Evolutionary conservation across 345 rosid species (phyloP), one percentile per base, ranked within the genome.

Genomic region (Psidium guajava): DNA sequence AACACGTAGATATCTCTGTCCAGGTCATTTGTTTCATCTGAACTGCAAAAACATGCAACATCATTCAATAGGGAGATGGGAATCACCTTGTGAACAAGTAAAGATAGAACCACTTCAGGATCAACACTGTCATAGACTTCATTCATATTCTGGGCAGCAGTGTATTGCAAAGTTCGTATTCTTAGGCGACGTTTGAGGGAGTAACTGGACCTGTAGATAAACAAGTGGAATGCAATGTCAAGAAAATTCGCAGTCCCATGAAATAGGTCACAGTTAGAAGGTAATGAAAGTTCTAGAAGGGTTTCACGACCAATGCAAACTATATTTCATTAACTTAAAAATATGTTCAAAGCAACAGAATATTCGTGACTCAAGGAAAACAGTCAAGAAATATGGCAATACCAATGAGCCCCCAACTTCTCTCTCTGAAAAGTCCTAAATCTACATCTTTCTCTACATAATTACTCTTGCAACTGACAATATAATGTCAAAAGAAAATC

Each of bases 11-110:
- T 20, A 69, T 69, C 77, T 16, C 36, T 32, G 77, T 69, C 77
- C 77, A 69, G 32, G 77, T 69, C 77, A 32, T 69, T 69, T 69
- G 44, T 69, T 69, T 32, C 47, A 69, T 69, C 8, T 69, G 47
- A 69, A 69, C 36, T 44, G 32, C 47, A 32, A 12, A 32, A 69
- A 18, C 77, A 69, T 16, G 77, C 24, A 69, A 32, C 47, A 69
- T 69, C 77, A 32, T 69, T 24, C 77, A 32, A 22, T 3, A 55
- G 58, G 25, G n/a, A 55, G 40, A 69, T 32, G 77, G n/a, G 82
- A 85, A 83, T 82, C 85, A 96, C 99, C 98, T 95, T 96, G 90
- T 97, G 99, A 88, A 97, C 97, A 82, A 96, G 99, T 86, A 96
- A 86, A 10, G 98, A 93, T 80, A 97, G 92, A 87, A 97, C 94